Conservation (phyloP, 1,139 yeast species). For the Protomyces macrosporus region DNA sequence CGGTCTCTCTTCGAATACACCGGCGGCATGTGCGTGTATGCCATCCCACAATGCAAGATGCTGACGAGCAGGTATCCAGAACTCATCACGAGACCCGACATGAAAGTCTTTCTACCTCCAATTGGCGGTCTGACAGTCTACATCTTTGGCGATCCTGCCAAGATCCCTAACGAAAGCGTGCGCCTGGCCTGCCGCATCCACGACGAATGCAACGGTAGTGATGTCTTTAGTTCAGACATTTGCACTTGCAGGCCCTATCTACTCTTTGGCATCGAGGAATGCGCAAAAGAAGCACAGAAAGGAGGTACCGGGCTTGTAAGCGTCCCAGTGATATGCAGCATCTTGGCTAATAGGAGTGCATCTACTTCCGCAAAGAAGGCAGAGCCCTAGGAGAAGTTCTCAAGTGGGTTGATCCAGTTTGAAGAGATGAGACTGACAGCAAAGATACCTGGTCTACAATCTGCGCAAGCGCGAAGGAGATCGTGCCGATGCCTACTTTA, state of each 20-base stretch:
- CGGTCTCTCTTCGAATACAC: slow-evolving; percentile 41
- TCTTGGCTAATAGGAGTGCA: slow-evolving; percentile 26
- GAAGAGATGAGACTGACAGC: background rate
- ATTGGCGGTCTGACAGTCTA: slow-evolving; percentile 56
- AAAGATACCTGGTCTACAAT: slow-evolving; percentile 56
- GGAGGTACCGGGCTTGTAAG: slow-evolving; percentile 56
- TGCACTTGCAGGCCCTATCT: slow-evolving; percentile 63
- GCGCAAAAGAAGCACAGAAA: slow-evolving; percentile 57
- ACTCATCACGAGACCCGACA: slow-evolving; percentile 57
- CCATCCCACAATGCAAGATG: slow-evolving; percentile 46
- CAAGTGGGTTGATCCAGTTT: background rate
- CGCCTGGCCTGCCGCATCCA: slow-evolving; percentile 54
- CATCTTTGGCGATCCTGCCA: slow-evolving; percentile 55
- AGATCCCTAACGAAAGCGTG: slow-evolving; percentile 47
- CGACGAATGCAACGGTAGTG: slow-evolving; percentile 53
- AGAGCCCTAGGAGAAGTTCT: slow-evolving; percentile 57
- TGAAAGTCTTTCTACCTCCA: slow-evolving; percentile 52
- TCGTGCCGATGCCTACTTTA: slow-evolving; percentile 58
- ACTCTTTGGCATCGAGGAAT: slow-evolving; percentile 57
- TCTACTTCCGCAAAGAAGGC: slow-evolving; percentile 61
- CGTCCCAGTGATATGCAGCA: background rate
- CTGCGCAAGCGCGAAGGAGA: slow-evolving; percentile 64
- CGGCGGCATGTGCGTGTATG: background rate
- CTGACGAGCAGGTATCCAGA: slow-evolving; percentile 60
- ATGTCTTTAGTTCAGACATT: slow-evolving; percentile 59